Evolutionary conservation across 768 basidiomycete genomes (phyloP).

Genomic region (Termitomyces sp.): DNA sequence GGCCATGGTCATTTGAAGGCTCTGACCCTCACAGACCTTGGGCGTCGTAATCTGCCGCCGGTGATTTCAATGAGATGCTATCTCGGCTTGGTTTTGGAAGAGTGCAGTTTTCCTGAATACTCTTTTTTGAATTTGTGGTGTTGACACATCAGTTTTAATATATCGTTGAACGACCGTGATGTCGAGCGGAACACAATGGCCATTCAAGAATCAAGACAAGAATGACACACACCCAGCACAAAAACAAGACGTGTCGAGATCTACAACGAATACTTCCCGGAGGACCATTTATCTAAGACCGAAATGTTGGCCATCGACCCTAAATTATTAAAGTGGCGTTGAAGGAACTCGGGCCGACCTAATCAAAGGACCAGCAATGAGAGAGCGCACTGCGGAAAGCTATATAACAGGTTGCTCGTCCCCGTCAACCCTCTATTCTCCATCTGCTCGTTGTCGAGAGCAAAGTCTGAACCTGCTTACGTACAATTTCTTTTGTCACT

Average conservation of each 20-base stretch:
- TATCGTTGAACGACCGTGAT: background rate
- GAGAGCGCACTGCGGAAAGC: background rate
- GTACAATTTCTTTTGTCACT: slow-evolving; percentile 7
- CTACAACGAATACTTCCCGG: background rate
- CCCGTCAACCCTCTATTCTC: background rate
- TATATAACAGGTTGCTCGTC: background rate
- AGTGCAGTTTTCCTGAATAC: background rate
- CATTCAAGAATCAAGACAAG: background rate
- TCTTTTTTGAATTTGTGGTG: background rate
- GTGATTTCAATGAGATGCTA: background rate
- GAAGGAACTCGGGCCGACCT: slow-evolving; percentile 2
- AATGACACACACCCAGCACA: background rate
- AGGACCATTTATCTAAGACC: background rate
- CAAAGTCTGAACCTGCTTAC: slow-evolving; percentile 8
- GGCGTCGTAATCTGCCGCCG: background rate
- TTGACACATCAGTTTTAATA: background rate
- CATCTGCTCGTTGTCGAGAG: background rate
- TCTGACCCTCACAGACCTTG: background rate
- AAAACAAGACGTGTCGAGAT: background rate
- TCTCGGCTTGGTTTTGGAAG: background rate
- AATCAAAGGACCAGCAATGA: background rate
- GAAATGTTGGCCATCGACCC: slow-evolving; percentile 5
- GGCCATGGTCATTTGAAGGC: background rate
- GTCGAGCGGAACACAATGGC: background rate
- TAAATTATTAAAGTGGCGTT: slow-evolving; percentile 3